These are phyloP conservation scores for Boletus pseudo-olivaceus DNA, from an alignment of 768 basidiomycete species.

Conservation along the genomic window DNA sequence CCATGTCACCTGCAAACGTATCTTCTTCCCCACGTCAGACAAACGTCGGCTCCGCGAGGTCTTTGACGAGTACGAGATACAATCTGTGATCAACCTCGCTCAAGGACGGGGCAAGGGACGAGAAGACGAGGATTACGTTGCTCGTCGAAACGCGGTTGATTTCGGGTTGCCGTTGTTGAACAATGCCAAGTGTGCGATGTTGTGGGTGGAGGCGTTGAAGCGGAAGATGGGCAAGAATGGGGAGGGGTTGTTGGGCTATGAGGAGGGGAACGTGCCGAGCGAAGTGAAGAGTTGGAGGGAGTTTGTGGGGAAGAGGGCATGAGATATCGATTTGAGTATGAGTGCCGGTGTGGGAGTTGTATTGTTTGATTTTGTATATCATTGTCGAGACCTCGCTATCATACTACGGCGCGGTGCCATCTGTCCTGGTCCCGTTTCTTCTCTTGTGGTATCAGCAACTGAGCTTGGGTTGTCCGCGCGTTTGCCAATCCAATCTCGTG, in stretches of 20 bases:
- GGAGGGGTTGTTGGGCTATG: conserved; percentile 61
- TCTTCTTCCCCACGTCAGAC: conserved; percentile 95
- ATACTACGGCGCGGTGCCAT: neutral
- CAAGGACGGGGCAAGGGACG: conserved; percentile 70
- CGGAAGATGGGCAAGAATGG: conserved; percentile 79
- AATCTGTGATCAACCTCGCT: conserved; percentile 91
- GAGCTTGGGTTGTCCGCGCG: too few relatives aligned
- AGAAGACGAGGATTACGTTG: conserved; percentile 94
- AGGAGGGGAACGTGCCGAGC: conserved; percentile 82
- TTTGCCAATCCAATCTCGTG: too few relatives aligned
- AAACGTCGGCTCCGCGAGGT: conserved; percentile 94
- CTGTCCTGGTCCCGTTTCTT: conserved; percentile 15
- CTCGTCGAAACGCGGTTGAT: conserved; percentile 93
- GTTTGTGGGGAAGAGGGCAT: conserved; percentile 75
- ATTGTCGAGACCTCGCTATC: neutral
- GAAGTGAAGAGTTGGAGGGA: conserved; percentile 93
- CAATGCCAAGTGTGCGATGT: conserved; percentile 81
- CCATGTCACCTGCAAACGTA: conserved; percentile 78
- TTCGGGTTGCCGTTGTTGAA: conserved; percentile 92
- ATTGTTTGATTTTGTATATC: too few relatives aligned
- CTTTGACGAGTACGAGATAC: conserved; percentile 91
- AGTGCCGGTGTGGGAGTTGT: too few relatives aligned
- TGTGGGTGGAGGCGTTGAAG: conserved; percentile 87
- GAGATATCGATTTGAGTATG: neutral
- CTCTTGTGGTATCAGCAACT: neutral